Base-by-base conservation (phyloP, 73 alveolate genomes). In the Tetrahymena malaccensis region DNA sequence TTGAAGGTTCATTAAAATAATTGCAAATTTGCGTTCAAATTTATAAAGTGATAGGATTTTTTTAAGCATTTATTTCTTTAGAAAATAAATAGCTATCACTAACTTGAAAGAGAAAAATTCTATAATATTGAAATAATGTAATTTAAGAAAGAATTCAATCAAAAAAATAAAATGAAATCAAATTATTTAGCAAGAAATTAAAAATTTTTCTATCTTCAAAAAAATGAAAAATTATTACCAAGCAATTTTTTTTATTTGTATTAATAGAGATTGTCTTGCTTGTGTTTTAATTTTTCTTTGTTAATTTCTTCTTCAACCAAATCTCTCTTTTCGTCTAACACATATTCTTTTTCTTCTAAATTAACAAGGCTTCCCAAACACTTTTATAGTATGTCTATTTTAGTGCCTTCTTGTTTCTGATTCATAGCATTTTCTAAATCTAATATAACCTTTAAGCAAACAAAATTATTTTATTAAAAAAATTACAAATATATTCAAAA, bases 401-500 rank as follows among this genome's bases (percentile, higher is more conserved):
- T 98, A 17, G 98, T 95, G 96, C 97, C 98, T 95, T 95, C 97
- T 43, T 89, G 55, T 34, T 98, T 98, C 1, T 99, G 96, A 84
- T 97, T 98, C 96, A 98, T 98, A 38, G 99, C 99, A 96, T 98
- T 99, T 96, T 99, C 99, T 34, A 99, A 98, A 94, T 98, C 99
- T 55, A 98, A 55, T 13, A 95, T 70, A 70, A 70, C 89, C 89
- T 70, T 70, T 50, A 13, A 50, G 15, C 83, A 27, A 50, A 50
- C 13, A 50, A 50, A 70, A 70, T 70, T 0, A 27, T 70, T 25
- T 27, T 27, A 70, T 70, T n/a, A n/a, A 70, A 27, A 70, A 70
- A 70, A 17, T 57, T 25, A 3, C 27, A 50, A 19, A 22, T n/a
- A 25, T 33, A 1, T 33, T 15, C 0, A 70, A 70, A 19, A 3